phyloP scores from a whole-genome alignment of 2,329 filamentous ascomycete genomes.

The Fusarium dlaminii region DNA sequence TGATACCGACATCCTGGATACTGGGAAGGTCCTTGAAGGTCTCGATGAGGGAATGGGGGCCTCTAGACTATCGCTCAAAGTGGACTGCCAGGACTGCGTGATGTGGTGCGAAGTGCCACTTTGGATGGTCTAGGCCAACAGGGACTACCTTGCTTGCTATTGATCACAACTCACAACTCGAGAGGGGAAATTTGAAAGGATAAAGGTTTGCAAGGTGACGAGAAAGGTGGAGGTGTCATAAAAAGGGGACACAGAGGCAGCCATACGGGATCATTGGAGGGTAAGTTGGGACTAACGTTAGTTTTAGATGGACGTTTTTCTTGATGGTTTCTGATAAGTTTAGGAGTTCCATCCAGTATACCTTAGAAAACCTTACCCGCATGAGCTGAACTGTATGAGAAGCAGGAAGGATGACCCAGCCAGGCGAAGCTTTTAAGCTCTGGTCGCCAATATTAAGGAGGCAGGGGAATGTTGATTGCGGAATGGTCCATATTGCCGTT shows the following conservation, averaged over 20 bases:
- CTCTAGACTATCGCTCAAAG: constrained; percentile 4
- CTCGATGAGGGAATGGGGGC: not conserved
- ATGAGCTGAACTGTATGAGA: not conserved
- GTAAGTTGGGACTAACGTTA: not conserved
- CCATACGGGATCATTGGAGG: not conserved
- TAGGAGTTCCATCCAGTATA: not conserved
- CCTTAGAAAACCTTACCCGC: not conserved
- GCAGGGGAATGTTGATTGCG: not conserved
- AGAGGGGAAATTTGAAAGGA: not conserved
- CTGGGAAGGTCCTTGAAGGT: not conserved
- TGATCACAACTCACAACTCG: constrained; percentile 1
- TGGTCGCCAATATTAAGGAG: not conserved
- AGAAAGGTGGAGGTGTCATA: not conserved
- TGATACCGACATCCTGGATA: not conserved
- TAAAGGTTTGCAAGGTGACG: not conserved
- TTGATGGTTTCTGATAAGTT: not conserved
- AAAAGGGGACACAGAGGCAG: not conserved
- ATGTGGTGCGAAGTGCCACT: constrained; percentile 6
- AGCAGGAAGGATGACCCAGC: not conserved
- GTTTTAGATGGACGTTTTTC: not conserved
- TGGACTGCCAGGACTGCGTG: not conserved
- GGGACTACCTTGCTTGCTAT: constrained; percentile 23
- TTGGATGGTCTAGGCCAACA: constrained; percentile 11
- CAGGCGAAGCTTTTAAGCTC: not conserved
- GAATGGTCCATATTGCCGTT: constrained; percentile 4